Evolutionary conservation across 2,329 filamentous ascomycete species (phyloP), one percentile per base, ranked within the genome.

Genomic region (Aspergillus persii): DNA sequence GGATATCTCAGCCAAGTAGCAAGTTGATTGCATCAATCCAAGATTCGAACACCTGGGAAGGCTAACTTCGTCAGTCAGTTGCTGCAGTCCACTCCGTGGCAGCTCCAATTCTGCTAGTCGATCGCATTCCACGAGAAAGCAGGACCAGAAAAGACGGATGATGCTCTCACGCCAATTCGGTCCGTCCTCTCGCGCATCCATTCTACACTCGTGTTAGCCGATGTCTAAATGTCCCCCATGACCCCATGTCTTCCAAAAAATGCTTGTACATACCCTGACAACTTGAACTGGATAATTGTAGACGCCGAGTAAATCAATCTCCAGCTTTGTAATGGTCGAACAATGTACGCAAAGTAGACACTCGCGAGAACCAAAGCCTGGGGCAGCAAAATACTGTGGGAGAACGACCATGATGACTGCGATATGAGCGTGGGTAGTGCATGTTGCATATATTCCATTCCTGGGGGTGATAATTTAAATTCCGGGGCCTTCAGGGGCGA

Each of bases 311-410:
- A 39, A 23, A 52, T 26, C 30, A 52, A 23, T 6, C 50, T 29
- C 50, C 50, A 52, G 50, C 50, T 52, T 23, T 52, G 50, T 3
- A 52, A 18, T 4, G 50, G 50, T 15, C 50, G 50, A 2, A 52
- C 50, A 6, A 52, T 52, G 18, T 52, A 52, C n/a, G 50, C 50
- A 52, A 52, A 52, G 23, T 52, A 52, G 11, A 52, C 12, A 39
- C 50, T 52, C 15, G 50, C 50, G 6, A 52, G 30, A 9, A 52
- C 31, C 23, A 52, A 11, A 12, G 50, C 50, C 11, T 52, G 50
- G 2, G 50, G 30, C 26, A 52, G 23, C 30, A 52, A 18, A 15
- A 52, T n/a, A 3, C 18, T 52, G 3, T 18, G 39, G 3, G 50
- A 39, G 11, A 52, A 52, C 23, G 50, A 52, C 50, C 50, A 52